Conservation (phyloP, 495 filamentous ascomycete genomes). For the Aspergillus panamensis region DNA sequence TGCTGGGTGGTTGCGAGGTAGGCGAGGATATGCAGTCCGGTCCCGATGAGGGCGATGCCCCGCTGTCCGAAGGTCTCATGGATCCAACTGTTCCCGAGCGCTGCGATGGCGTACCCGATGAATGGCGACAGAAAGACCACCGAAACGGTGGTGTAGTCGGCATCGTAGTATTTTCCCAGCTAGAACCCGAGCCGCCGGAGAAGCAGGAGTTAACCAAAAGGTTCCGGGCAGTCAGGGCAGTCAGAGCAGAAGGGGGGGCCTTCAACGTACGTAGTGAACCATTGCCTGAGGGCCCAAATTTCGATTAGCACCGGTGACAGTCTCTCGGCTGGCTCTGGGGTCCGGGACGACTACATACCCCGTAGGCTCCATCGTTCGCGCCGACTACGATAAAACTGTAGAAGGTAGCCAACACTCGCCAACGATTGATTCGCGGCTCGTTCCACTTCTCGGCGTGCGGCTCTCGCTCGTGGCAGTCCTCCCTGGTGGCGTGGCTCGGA, state of each 20-base stretch:
- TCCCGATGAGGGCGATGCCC: constrained; percentile 68
- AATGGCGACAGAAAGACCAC: constrained; percentile 60
- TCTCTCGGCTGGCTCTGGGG: not conserved
- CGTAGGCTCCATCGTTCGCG: not conserved
- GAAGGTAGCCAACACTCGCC: not conserved
- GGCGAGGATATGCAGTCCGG: constrained; percentile 60
- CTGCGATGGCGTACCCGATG: constrained; percentile 53
- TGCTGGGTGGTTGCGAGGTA: constrained; percentile 56
- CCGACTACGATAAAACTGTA: not conserved
- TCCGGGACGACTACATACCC: too few species aligned
- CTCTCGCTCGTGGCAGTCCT: not conserved
- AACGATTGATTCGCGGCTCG: not conserved
- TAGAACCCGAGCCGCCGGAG: constrained; percentile 20
- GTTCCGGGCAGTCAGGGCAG: not conserved
- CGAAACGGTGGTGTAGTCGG: constrained; percentile 55
- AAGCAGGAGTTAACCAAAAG: not conserved
- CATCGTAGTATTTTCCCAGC: constrained; percentile 56
- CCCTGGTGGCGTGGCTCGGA: too few species aligned
- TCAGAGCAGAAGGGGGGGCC: not conserved
- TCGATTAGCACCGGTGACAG: not conserved
- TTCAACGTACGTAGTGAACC: not conserved
- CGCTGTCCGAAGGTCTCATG: constrained; percentile 64
- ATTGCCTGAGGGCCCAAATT: not conserved
- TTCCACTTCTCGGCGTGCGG: constrained; percentile 7
- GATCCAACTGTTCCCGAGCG: constrained; percentile 53